A percentile compares a stretch with the other conserved stretches of the same genome.
Conservation (phyloP, 2,329 filamentous ascomycete species). For the Dendryphion nanum region DNA sequence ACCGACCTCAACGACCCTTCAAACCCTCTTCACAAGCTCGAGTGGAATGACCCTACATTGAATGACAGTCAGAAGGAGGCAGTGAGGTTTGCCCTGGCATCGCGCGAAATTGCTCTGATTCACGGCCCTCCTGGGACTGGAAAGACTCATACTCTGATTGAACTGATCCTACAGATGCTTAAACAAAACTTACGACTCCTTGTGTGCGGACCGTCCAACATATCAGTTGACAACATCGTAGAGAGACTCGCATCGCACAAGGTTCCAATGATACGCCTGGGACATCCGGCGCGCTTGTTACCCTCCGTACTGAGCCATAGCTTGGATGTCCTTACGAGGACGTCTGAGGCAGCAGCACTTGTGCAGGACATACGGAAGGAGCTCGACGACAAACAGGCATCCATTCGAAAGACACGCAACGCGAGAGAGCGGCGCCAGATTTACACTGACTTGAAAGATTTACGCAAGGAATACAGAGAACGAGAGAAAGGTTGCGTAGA, state of each 20-base stretch:
- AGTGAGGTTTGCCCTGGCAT: constrained; percentile 77
- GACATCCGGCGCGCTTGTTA: constrained; percentile 86
- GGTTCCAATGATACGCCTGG: constrained; percentile 82
- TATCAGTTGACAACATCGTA: constrained; percentile 97
- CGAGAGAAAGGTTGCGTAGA: constrained; percentile 79
- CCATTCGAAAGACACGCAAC: constrained; percentile 80
- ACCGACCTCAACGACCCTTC: constrained; percentile 43
- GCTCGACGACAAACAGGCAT: constrained; percentile 88
- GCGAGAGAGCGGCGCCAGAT: constrained; percentile 77
- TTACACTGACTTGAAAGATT: constrained; percentile 79
- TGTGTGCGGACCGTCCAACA: constrained; percentile 96
- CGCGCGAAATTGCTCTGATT: constrained; percentile 80
- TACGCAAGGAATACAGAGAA: constrained; percentile 85
- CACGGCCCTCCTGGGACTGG: constrained; percentile 95
- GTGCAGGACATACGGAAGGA: constrained; percentile 88
- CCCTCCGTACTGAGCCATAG: constrained; percentile 87
- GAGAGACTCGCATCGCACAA: constrained; percentile 84
- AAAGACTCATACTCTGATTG: constrained; percentile 94
- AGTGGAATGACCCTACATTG: constrained; percentile 56
- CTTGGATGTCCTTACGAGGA: constrained; percentile 85
- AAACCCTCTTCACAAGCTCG: constrained; percentile 44
- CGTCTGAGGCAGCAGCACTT: constrained; percentile 83
- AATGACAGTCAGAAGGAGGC: constrained; percentile 64
- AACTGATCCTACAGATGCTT: constrained; percentile 88
- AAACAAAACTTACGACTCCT: constrained; percentile 71